phyloP scores from a whole-genome alignment of 306 rosid genomes.

The Acacia confusa region DNA sequence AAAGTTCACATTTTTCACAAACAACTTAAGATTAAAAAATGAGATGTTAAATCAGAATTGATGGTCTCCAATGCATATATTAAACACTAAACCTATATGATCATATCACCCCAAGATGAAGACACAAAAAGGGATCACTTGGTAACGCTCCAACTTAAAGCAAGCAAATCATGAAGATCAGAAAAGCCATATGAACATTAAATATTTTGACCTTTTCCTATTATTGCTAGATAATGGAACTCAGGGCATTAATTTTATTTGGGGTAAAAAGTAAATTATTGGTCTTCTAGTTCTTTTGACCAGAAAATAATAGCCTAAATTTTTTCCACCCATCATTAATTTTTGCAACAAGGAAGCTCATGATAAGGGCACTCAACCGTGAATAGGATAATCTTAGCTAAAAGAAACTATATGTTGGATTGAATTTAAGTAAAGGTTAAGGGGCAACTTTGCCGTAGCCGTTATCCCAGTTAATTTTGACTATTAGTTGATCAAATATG shows the following conservation, averaged over 20 bases:
- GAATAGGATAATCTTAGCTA: too few relatives aligned
- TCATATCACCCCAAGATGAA: not conserved
- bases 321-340: not conserved
- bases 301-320: not conserved
- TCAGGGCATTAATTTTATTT: not conserved
- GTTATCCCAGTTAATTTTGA: too few relatives aligned
- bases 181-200: conserved; percentile 22
- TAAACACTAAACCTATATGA: not conserved
- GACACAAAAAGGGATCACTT: not conserved
- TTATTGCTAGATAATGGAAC: not conserved
- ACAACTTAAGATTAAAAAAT: not conserved
- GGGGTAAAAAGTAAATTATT: not conserved
- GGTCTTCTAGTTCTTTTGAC: not conserved
- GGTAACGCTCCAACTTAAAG: not conserved
- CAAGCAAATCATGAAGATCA: conserved; percentile 24
- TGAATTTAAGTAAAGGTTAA: not conserved
- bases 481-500: too few relatives aligned
- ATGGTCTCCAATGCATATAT: not conserved
- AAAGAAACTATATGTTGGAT: too few relatives aligned
- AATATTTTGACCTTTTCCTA: conserved; percentile 12
- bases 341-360: too few relatives aligned
- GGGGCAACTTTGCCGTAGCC: too few relatives aligned
- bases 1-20: not conserved
- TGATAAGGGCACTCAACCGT: too few relatives aligned
- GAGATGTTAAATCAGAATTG: not conserved